phyloP scores from a whole-genome alignment of 169 alveolate genomes.

The Plasmodium fragile region DNA sequence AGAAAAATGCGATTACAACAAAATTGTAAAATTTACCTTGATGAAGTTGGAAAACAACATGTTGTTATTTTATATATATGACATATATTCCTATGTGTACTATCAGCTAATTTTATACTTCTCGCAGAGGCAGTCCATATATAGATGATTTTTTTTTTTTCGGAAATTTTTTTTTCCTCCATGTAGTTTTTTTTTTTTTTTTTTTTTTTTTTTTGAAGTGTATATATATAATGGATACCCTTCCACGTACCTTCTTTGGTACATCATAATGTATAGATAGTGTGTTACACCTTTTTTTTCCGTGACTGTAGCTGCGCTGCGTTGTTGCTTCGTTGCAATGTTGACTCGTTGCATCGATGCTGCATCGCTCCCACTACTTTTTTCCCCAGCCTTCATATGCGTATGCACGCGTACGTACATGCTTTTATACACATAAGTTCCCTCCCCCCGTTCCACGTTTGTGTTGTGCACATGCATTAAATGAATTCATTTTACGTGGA shows the following conservation, averaged over 20 bases:
- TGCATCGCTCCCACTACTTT: not conserved
- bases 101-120: slow-evolving; percentile 22
- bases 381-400: not conserved
- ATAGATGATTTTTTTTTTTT: not conserved
- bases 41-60: slow-evolving; percentile 71
- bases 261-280: not conserved
- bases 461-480: not conserved
- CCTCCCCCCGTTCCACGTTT: not conserved
- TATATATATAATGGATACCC: not conserved
- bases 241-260: not conserved
- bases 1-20: slow-evolving; percentile 36
- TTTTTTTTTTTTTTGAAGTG: not conserved
- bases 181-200: not conserved
- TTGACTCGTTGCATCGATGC: not conserved
- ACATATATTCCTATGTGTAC: slow-evolving; percentile 51
- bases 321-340: not conserved
- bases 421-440: not conserved
- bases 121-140: slow-evolving; percentile 7
- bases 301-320: slow-evolving; percentile 2
- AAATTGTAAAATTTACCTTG: slow-evolving; percentile 60
- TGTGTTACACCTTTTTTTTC: not conserved
- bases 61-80: slow-evolving; percentile 59
- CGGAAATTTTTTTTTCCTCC: not conserved
- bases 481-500: not conserved
- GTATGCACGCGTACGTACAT: not conserved